These are phyloP conservation scores for Lactifluus rugatus DNA, from an alignment of 768 basidiomycete genomes.

Conservation along the genomic window DNA sequence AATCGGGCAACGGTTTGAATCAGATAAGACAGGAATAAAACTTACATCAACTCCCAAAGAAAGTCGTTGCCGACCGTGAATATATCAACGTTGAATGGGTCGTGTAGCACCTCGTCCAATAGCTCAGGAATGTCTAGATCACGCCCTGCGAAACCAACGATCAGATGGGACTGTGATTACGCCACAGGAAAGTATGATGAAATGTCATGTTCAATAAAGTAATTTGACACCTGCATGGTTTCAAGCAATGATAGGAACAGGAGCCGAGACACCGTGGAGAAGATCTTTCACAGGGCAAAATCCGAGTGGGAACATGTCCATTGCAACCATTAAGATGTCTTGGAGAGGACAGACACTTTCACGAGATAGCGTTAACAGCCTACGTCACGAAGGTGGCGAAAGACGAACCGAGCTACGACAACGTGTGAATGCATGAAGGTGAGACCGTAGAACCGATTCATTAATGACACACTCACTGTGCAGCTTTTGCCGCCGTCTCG, in stretches of 20 bases:
- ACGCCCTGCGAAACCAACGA: neutral
- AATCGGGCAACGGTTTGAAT: neutral
- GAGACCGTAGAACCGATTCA: conserved; percentile 4
- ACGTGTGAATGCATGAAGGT: conserved; percentile 14
- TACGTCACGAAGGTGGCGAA: neutral
- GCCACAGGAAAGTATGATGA: conserved; percentile 2
- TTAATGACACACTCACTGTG: neutral
- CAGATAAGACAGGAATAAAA: neutral
- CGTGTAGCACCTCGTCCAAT: conserved; percentile 6
- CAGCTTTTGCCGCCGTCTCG: too few species aligned
- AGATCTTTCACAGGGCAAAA: conserved; percentile 5
- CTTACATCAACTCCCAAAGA: neutral
- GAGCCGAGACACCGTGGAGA: neutral
- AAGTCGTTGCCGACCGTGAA: conserved; percentile 12
- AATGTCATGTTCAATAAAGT: conserved; percentile 12
- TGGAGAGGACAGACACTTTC: neutral
- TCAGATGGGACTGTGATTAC: neutral
- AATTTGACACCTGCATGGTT: neutral
- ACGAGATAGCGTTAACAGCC: neutral
- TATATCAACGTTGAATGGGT: conserved; percentile 19
- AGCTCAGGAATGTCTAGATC: conserved; percentile 17
- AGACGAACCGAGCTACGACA: conserved; percentile 11
- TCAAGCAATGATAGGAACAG: neutral
- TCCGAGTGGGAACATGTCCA: conserved; percentile 8
- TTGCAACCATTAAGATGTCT: conserved; percentile 13